phyloP scores from a whole-genome alignment of 352 stramenopile genomes.

The Phytophthora chlamydospora region DNA sequence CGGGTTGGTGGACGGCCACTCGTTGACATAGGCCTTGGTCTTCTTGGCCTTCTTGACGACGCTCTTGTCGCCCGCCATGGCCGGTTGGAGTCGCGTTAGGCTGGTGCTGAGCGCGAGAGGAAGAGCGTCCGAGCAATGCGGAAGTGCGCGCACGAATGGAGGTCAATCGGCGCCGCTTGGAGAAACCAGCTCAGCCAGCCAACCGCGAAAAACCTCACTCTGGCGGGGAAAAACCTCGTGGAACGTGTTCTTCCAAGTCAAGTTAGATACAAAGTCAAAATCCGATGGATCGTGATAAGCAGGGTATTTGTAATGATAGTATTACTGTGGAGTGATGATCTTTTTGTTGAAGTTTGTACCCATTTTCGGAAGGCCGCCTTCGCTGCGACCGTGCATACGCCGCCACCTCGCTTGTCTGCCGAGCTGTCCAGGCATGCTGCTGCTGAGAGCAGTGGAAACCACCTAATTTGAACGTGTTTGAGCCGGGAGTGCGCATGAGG shows the following conservation, averaged over 20 bases:
- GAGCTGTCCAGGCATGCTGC: no score
- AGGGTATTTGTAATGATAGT: slow-evolving; percentile 1
- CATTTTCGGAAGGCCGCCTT: neutral
- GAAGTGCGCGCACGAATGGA: slow-evolving; percentile 42
- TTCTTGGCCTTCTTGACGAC: slow-evolving; percentile 58
- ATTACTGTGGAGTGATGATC: slow-evolving; percentile 27
- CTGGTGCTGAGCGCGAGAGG: slow-evolving; percentile 1
- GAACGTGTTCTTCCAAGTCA: neutral
- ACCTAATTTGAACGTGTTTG: no score
- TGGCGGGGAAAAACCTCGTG: slow-evolving; percentile 22
- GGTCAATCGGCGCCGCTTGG: slow-evolving; percentile 22
- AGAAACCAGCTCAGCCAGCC: slow-evolving; percentile 40
- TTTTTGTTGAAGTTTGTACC: slow-evolving; percentile 22
- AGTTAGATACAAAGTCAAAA: neutral
- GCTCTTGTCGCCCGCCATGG: slow-evolving; percentile 57
- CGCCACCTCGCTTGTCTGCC: neutral
- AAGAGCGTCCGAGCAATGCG: slow-evolving; percentile 18
- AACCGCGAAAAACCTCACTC: slow-evolving; percentile 37
- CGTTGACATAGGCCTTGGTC: slow-evolving; percentile 46
- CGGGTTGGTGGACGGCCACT: slow-evolving; percentile 85
- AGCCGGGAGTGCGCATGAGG: no score
- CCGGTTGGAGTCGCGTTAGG: slow-evolving; percentile 8
- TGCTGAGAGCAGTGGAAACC: no score
- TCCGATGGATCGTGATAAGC: neutral
- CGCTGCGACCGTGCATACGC: neutral